phyloP scores from a whole-genome alignment of 257 asterid genomes.

The Nicotiana benthamiana region DNA sequence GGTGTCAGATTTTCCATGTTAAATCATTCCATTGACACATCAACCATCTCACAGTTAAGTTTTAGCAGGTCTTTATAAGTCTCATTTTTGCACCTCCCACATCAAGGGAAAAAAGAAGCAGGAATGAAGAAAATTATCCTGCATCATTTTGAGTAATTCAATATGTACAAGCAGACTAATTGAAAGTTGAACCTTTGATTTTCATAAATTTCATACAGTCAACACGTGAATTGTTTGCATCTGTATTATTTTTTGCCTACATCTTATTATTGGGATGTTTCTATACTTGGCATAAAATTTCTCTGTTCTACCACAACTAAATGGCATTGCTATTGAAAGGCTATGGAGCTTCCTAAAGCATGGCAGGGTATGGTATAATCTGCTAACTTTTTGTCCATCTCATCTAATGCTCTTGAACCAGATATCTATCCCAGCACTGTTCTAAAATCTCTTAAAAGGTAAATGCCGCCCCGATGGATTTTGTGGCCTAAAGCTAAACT shows the following conservation, averaged over 20 bases:
- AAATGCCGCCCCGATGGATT: too few relatives aligned
- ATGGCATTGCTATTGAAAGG: background rate
- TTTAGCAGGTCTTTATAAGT: background rate
- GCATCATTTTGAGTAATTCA: slow-evolving; percentile 8
- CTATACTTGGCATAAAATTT: background rate
- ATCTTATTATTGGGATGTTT: background rate
- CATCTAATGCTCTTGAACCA: background rate
- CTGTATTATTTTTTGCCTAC: background rate
- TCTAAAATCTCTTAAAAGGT: background rate
- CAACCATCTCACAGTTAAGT: background rate
- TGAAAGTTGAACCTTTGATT: background rate
- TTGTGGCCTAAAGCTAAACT: too few relatives aligned
- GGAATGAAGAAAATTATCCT: background rate
- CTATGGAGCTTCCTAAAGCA: background rate
- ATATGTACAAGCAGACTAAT: slow-evolving; percentile 1
- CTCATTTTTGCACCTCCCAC: background rate
- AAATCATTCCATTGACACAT: slow-evolving; percentile 54
- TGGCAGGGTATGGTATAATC: background rate
- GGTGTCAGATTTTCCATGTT: slow-evolving; percentile 89
- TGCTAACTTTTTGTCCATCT: background rate
- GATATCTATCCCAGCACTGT: background rate
- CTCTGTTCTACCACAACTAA: background rate
- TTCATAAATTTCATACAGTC: background rate
- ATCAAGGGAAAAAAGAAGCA: background rate
- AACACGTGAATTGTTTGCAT: background rate